Percentiles rank a stretch among this genome's conserved stretches.
These are phyloP conservation scores for Lavandula angustifolia DNA, from an alignment of 257 asterid genomes.

Conservation along the genomic window DNA sequence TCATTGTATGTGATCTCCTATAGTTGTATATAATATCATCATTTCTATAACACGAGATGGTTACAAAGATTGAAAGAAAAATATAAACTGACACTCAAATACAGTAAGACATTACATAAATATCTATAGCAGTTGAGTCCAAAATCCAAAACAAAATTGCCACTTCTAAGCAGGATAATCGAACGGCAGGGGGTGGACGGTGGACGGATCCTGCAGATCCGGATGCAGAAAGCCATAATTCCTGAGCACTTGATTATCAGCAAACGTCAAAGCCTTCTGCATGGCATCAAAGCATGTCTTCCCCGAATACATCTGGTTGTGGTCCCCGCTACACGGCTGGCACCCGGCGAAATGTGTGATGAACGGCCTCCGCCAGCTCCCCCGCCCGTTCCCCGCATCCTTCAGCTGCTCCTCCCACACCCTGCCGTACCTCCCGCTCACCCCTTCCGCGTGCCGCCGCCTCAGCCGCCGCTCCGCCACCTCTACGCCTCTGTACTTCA, in stretches of 20 bases:
- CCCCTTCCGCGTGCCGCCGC: constrained; percentile 71
- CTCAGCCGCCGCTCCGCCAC: constrained; percentile 44
- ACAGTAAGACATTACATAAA: too few relatives aligned
- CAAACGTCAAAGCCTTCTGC: constrained; percentile 70
- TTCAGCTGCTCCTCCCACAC: constrained; percentile 58
- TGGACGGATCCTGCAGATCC: constrained; percentile 60
- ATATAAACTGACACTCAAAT: too few relatives aligned
- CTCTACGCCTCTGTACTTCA: constrained; percentile 50
- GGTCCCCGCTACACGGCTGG: constrained; percentile 86
- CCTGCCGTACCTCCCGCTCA: constrained; percentile 45
- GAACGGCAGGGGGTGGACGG: constrained; percentile 62
- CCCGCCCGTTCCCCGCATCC: constrained; percentile 58
- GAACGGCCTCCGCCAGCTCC: constrained; percentile 76
- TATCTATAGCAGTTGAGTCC: too few relatives aligned
- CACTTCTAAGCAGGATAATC: constrained; percentile 54
- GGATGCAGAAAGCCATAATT: constrained; percentile 69
- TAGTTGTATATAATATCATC: too few relatives aligned
- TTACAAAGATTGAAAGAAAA: too few relatives aligned
- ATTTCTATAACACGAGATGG: too few relatives aligned
- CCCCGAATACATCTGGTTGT: constrained; percentile 63
- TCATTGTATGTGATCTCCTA: too few relatives aligned
- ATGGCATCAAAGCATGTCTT: constrained; percentile 64
- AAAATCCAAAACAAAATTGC: too few relatives aligned
- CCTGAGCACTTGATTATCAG: constrained; percentile 87
- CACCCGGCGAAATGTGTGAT: constrained; percentile 89